phyloP scores from a whole-genome alignment of 768 basidiomycete genomes.

The Boletus vermiculosoides region DNA sequence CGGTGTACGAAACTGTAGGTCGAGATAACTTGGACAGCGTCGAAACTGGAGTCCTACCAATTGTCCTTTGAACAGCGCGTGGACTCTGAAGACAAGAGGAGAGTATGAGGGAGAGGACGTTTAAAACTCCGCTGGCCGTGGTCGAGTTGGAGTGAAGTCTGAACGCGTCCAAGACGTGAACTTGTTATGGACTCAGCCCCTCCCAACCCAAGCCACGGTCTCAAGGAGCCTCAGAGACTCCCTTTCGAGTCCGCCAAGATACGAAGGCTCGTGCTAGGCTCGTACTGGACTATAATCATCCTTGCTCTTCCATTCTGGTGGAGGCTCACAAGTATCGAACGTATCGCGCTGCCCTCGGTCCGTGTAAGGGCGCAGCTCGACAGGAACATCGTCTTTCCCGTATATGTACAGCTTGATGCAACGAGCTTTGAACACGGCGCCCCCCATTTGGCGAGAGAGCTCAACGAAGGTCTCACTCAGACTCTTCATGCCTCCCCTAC shows the following conservation, averaged over 20 bases:
- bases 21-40: conserved; percentile 1
- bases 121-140: conserved; percentile 34
- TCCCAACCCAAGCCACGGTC: conserved; percentile 19
- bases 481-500: conserved; percentile 21
- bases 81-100: conserved; percentile 15
- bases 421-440: conserved; percentile 14
- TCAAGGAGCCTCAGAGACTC: conserved; percentile 48
- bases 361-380: conserved; percentile 54
- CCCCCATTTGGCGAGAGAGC: conserved; percentile 28
- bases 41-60: conserved; percentile 6
- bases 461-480: conserved; percentile 22
- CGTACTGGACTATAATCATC: conserved; percentile 79
- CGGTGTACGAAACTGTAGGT: conserved; percentile 5
- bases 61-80: conserved; percentile 6
- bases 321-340: conserved; percentile 86
- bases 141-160: conserved; percentile 2
- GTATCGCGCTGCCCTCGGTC: conserved; percentile 65
- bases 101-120: conserved; percentile 25
- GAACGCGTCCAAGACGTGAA: conserved; percentile 10
- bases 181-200: conserved; percentile 23
- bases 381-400: conserved; percentile 45
- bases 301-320: conserved; percentile 91
- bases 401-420: conserved; percentile 39
- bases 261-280: conserved; percentile 60
- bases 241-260: conserved; percentile 50